These are phyloP conservation scores for Aspergillus sp. DNA, from an alignment of 2,329 filamentous ascomycete genomes.

Conservation along the genomic window DNA sequence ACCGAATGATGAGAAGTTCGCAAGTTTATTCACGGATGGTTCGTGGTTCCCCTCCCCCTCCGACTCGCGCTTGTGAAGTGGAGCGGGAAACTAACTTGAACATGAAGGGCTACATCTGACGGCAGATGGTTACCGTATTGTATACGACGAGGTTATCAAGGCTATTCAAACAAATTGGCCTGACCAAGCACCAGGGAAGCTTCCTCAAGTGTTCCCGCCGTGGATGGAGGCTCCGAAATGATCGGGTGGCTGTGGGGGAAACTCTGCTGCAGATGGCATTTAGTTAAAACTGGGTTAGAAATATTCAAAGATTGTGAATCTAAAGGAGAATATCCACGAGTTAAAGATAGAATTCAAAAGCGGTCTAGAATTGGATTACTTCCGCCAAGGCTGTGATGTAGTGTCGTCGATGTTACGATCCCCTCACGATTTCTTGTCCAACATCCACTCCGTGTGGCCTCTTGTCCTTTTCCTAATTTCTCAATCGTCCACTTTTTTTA, in stretches of 20 bases:
- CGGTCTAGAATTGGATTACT: conserved; percentile 14
- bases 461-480: neutral
- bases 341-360: conserved; percentile 7
- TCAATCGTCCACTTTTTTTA: neutral
- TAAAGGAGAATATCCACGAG: neutral
- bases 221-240: conserved; percentile 50
- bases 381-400: conserved; percentile 12
- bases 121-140: conserved; percentile 55
- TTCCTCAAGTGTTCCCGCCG: conserved; percentile 54
- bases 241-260: neutral
- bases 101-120: conserved; percentile 56
- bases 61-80: no score
- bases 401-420: conserved; percentile 9
- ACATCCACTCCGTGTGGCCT: conserved; percentile 5
- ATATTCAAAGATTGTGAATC: neutral
- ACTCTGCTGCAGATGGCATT: neutral
- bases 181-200: conserved; percentile 53
- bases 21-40: conserved; percentile 58
- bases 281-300: neutral
- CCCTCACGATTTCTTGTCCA: conserved; percentile 16
- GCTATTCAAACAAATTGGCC: conserved; percentile 54
- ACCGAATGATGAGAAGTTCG: conserved; percentile 57
- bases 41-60: conserved; percentile 20
- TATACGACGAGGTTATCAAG: conserved; percentile 55
- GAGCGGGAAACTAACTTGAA: neutral